Evolutionary conservation across 257 asterid species (phyloP), one percentile per base, ranked within the genome.

Genomic region (Solanum gandarillasii): DNA sequence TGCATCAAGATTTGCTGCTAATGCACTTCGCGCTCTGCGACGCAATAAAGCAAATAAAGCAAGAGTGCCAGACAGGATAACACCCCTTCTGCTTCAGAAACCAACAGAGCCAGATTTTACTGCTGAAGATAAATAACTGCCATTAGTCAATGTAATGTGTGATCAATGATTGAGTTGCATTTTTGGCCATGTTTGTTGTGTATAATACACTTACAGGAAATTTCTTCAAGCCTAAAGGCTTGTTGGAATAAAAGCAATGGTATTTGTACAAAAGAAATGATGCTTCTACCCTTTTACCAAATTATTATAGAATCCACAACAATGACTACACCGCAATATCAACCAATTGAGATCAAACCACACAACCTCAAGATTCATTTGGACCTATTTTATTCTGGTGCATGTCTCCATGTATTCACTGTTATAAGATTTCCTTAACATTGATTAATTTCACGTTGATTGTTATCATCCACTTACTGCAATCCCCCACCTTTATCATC

Each of bases 51-150:
- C 96, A 1, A 91, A 92, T 70, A 96, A 94, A 92, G 73, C 91
- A 76, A 91, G 98, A 90, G 86, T 93, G 91, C 91, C 94, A 2
- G 98, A 95, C 90, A 93, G 98, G 88, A 90, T 94, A 46, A 90
- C 96, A 1, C 98, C 99, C 0, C 92, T 96, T 83, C 88, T 96
- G 87, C 98, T 94, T 48, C 98, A 94, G 92, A 97, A 96, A 87
- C 99, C 99, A 7, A 95, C 98, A 3, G 99, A 97, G 87, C 99
- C 99, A 7, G 99, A 96, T 91, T 97, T 97, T 82, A 93, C 97
- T 7, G 92, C 88, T 12, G 98, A 91, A 85, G 96, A 92, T 86
- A 90, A 91, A 73, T 95, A 88, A 90, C 43, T 29, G 75, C 73
- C 18, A 71, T 20, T 58, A 29, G 88, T 87, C 87, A 83, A 81